Conservation (phyloP, 139 green algal genomes). For the Chlamydomonas sphaeroides region DNA sequence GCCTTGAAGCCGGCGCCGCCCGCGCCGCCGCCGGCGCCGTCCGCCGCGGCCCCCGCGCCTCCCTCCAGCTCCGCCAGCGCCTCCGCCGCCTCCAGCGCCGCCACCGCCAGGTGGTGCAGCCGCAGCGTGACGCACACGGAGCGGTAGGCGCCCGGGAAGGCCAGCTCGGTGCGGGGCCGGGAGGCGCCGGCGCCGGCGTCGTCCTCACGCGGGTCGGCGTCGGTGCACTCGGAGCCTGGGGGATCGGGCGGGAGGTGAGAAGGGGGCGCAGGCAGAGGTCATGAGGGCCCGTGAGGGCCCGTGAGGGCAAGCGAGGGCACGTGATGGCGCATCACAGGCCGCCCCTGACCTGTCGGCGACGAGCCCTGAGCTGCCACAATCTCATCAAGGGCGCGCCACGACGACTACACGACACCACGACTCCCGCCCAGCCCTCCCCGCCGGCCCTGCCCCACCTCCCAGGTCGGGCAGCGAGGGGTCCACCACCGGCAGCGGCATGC, state of each 20-base stretch:
- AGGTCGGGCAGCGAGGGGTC: slow-evolving; percentile 73
- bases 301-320: too few relatives aligned
- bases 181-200: slow-evolving; percentile 8
- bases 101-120: slow-evolving; percentile 88
- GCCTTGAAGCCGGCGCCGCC: slow-evolving; percentile 62
- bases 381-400: too few relatives aligned
- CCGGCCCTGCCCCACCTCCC: slow-evolving; percentile 19
- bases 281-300: too few relatives aligned
- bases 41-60: slow-evolving; percentile 54
- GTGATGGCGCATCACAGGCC: too few relatives aligned
- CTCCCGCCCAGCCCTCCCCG: slow-evolving; percentile 23
- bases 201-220: slow-evolving; percentile 19
- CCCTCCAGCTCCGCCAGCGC: slow-evolving; percentile 81
- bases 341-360: too few relatives aligned
- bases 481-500: slow-evolving; percentile 84
- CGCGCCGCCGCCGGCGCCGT: slow-evolving; percentile 28
- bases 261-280: too few relatives aligned
- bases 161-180: slow-evolving; percentile 46
- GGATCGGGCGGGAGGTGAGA: background rate
- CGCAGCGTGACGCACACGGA: slow-evolving; percentile 86
- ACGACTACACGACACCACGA: background rate
- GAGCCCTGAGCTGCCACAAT: too few relatives aligned
- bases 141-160: slow-evolving; percentile 83
- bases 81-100: slow-evolving; percentile 68
- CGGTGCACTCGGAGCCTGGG: slow-evolving; percentile 6